Evolutionary conservation across 495 filamentous ascomycete species (phyloP), one percentile per base, ranked within the genome.

Genomic region (Tirmania nivea): DNA sequence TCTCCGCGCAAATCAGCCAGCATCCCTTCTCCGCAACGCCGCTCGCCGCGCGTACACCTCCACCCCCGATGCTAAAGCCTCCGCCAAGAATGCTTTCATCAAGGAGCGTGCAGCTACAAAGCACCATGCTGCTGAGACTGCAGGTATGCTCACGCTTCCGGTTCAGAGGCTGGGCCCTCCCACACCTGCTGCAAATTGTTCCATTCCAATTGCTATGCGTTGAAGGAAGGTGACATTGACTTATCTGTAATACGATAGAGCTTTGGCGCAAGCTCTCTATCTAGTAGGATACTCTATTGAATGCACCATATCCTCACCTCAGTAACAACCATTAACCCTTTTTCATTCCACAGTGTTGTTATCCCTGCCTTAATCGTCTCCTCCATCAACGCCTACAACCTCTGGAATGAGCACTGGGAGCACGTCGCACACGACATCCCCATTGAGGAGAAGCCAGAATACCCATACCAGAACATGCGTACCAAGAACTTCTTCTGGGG

Each of bases 391-490:
- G 85, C 89, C 62, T 90, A 85, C 66, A 78, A 75, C 67, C 78
- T 90, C 55, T 95, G 86, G 86, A 76, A 74, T 56, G 84, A 92
- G 77, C 88, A 95, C 70, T 94, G 86, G 88, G 83, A 90, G 71
- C 88, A 95, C 72, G 86, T 81, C 83, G 68, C 68, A 7, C 87
- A 95, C 73, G 71, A 84, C 72, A 76, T 82, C 52, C 81, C 89
- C 54, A 75, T 90, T 37, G 84, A 92, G 73, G 89, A 95, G 69
- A 79, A 84, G 63, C 64, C 72, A 59, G 79, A 94, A 72, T 95
- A 94, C 72, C 75, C 84, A 54, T 95, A 87, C 76, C 83, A 86
- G 78, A 95, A 95, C 73, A 79, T 94, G 65, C 78, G 88, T 63
- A 72, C 74, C 59, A 89, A 86, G 75, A 90, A 89, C 74, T 95